Evolutionary conservation across 1,139 yeast species (phyloP).

Genomic region (Blastobotrys buckinghamii): DNA sequence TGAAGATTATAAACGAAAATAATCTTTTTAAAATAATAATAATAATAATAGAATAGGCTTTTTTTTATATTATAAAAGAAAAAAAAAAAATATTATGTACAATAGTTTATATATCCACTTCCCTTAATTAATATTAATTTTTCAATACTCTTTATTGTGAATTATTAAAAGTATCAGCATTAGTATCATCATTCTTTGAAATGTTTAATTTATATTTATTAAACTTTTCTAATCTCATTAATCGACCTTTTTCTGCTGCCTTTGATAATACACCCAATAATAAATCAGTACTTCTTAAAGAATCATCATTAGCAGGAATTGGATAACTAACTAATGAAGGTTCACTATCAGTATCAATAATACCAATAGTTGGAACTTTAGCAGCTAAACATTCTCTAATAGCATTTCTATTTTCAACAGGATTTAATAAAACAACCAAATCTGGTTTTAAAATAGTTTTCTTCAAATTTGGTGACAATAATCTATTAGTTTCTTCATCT

Average conservation of each 20-base stretch:
- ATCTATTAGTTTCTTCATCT: conserved; percentile 55
- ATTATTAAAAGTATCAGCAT: not conserved
- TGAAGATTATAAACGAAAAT: conserved; percentile 14
- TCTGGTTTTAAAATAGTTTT: conserved; percentile 66
- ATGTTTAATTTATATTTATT: conserved; percentile 3
- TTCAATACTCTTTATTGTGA: not conserved
- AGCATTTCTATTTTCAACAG: conserved; percentile 79
- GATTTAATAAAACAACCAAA: conserved; percentile 77
- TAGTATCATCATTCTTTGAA: not conserved
- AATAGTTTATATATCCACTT: too few species aligned
- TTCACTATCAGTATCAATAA: conserved; percentile 90
- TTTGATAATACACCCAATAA: conserved; percentile 76
- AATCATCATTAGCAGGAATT: conserved; percentile 93
- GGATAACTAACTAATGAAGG: conserved; percentile 88
- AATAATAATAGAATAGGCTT: not conserved
- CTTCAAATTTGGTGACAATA: conserved; percentile 38
- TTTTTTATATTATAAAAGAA: not conserved
- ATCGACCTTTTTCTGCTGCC: conserved; percentile 77
- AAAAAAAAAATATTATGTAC: conserved; percentile 3
- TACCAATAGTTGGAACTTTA: conserved; percentile 88
- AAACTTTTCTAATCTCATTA: conserved; percentile 46
- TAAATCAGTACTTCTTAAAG: conserved; percentile 73
- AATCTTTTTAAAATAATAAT: conserved; percentile 3
- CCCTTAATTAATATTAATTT: not conserved
- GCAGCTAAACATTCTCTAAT: conserved; percentile 75